These are phyloP conservation scores for Cytospora schulzeri DNA, from an alignment of 2,329 filamentous ascomycete species.

Conservation along the genomic window DNA sequence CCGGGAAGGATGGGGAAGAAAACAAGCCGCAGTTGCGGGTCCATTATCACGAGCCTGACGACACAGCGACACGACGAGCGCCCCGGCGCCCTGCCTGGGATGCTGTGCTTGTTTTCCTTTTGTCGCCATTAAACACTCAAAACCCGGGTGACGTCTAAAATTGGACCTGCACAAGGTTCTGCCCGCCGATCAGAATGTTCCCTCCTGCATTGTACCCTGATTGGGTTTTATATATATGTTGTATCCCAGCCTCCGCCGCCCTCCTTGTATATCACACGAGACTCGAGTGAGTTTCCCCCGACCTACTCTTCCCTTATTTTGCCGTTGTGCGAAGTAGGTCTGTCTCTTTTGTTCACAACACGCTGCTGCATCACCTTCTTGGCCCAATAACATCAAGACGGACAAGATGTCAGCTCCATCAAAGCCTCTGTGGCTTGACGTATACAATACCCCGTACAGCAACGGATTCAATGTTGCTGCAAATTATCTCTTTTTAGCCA, in stretches of 20 bases:
- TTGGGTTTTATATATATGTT: slow-evolving; percentile 9
- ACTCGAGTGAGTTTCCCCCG: slow-evolving; percentile 13
- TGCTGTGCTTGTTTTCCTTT: background rate
- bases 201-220: slow-evolving; percentile 12
- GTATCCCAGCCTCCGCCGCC: slow-evolving; percentile 13
- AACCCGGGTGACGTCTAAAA: slow-evolving; percentile 22
- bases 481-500: slow-evolving; percentile 20
- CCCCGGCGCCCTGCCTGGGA: background rate
- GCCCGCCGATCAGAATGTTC: slow-evolving; percentile 24
- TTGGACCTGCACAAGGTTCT: slow-evolving; percentile 24
- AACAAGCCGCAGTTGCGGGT: slow-evolving; percentile 10
- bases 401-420: slow-evolving; percentile 18
- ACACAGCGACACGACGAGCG: background rate
- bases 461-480: slow-evolving; percentile 11
- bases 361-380: background rate
- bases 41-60: background rate
- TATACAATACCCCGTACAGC: slow-evolving; percentile 26
- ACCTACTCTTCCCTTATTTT: slow-evolving; percentile 1
- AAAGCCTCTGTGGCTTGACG: slow-evolving; percentile 19
- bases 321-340: slow-evolving; percentile 1
- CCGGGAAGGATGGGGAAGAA: background rate
- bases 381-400: slow-evolving; percentile 1
- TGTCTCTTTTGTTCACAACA: slow-evolving; percentile 5
- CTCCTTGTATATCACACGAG: slow-evolving; percentile 2
- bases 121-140: slow-evolving; percentile 5